Evolutionary conservation across 169 alveolate species (phyloP), one percentile per base, ranked within the genome.

Genomic region (Cystoisospora suis): DNA sequence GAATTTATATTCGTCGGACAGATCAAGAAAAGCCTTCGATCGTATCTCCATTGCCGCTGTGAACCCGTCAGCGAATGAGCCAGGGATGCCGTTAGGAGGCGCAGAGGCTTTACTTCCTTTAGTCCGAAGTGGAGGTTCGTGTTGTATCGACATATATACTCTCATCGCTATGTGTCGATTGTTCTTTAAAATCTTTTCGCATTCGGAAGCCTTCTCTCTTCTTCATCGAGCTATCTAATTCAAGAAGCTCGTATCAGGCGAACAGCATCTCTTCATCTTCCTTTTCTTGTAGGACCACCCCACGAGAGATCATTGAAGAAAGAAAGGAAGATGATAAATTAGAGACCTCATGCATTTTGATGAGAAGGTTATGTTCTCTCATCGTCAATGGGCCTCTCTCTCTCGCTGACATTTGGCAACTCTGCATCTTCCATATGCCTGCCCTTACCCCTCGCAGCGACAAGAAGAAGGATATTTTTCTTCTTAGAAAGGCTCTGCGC

Each of bases 51-150:
- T 32, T 17, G 83, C 83, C 4, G 83, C 83, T 3, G 58, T 72
- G 58, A 72, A 53, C 56, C 20, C 56, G 38, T 72, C 83, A 1
- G 58, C 20, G 42, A 40, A 40, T 38, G 83, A 72, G 45, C 53
- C 53, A 5, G 83, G 83, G 12, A 72, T 72, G 83, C 83, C 83
- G 83, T 38, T 0, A 29, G 83, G 83, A 0, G 83, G 83, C 49
- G 27, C n/a, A 29, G 42, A 2, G 38, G 56, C 83, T 38, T 56
- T 72, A 12, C 56, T 72, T 17, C 32, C 83, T 34, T 56, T 72
- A 12, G 83, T 72, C n/a, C 15, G 2, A 20, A 38, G 58, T 29
- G 83, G 83, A 34, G 83, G 83, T 6, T 72, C 83, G 9, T 72
- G 83, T 27, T 72, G 83, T 38, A 23, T 72, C 53, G 83, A 72